Base-by-base conservation (phyloP, 2,329 filamentous ascomycete genomes). In the Penicillium sclerotiorum region DNA sequence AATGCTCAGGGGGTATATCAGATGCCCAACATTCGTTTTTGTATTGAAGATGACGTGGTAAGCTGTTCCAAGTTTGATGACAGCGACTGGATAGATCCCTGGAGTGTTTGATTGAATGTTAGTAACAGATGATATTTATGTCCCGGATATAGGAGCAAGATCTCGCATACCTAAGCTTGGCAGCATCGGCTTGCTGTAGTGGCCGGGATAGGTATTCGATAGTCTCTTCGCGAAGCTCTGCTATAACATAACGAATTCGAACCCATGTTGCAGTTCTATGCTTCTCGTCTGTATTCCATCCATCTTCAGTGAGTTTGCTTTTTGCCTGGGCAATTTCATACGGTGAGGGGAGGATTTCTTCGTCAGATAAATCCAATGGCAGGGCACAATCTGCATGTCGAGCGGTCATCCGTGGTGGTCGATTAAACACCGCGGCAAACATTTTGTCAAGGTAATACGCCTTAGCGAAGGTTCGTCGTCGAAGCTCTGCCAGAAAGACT, bases 381-480 rank as follows among this genome's bases (percentile, higher is more conserved):
- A 52, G 53, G 12, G 50, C 49, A 45, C 40, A 42, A 37, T 57
- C 55, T 2, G 42, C 49, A 41, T 55, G 42, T 28, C 47, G 45
- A 38, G 52, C 37, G 7, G 52, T 48, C 15, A 57, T 57, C 4
- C 55, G 47, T 15, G 55, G 52, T 13, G 55, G 55, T 22, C 42
- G 55, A 38, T 51, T 50, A 32, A 57, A 55, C 5, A 57, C 30
- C 41, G 49, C 18, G 12, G 41, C 52, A 18, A 57, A 55, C 38
- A 55, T 37, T 30, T 57, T 58, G 15, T 56, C 56, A 4, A 56
- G 39, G 35, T 52, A 53, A 52, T 54, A 56, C 17, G 40, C 53
- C 17, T 35, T 49, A 3, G 32, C 45, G 41, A 52, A 56, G 6
- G 8, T 40, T 43, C 36, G 53, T 9, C 45, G 44, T 21, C 53